Evolutionary conservation across 305 asterid species (phyloP), one percentile per base, ranked within the genome.

Genomic region (Coffea humblotiana): DNA sequence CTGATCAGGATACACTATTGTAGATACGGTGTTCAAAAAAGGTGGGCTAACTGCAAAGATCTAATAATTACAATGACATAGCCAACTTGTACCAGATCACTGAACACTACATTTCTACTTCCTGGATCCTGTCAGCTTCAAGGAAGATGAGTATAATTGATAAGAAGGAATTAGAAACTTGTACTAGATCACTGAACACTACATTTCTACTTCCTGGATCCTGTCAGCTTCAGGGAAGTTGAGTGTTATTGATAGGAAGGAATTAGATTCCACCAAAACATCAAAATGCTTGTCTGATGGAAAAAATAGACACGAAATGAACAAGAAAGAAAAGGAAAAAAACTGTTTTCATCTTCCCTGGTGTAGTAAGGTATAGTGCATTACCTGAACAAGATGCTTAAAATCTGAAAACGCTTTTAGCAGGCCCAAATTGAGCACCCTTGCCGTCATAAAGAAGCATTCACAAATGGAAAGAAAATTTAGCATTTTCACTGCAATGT

Each of bases 361-460:
- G 68, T 52, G 67, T 63, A 19, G 72, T 60, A 47, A 40, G 77
- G 63, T 64, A 72, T n/a, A 35, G 71, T 48, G 85, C 63, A 78
- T 81, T 81, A 96, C 99, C 99, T 96, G 98, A 85, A 89, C 95
- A 70, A 96, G 98, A 88, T 91, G 96, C 86, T 94, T 94, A 85
- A 90, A 94, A 88, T 96, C 99, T 29, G 98, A 92, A 88, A 92
- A 92, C 83, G 98, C 98, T 87, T 96, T 94, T 76, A 94, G 88
- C 86, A 96, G 84, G 45, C 99, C 99, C 86, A 96, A 87, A 89
- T 91, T 94, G 77, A 96, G 94, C 79, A 93, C 98, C 87, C 98
- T 88, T 73, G 99, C 94, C 56, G 98, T 96, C 99, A 96, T 96
- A 90, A 94, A 96, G 90, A 96, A 96, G 89, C 98, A 96, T 88